Conservation (phyloP, 208 protist genomes). For the Phytomonas sp. region DNA sequence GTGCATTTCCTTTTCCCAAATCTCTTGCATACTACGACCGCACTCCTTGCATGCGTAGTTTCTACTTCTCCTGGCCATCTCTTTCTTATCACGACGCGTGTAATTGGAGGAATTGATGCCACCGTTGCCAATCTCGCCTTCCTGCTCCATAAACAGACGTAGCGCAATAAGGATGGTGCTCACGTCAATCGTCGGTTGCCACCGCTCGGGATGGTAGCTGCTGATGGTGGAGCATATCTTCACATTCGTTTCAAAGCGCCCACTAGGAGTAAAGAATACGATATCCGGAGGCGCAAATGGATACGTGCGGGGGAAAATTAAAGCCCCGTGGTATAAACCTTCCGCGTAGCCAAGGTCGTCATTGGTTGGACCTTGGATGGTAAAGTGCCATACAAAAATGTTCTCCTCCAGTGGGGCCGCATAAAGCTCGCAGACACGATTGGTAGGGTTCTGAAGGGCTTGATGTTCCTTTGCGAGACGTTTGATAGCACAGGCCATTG, state of each 20-base stretch:
- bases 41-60: slow-evolving; percentile 37
- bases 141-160: slow-evolving; percentile 76
- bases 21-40: slow-evolving; percentile 11
- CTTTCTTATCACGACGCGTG: slow-evolving; percentile 23
- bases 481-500: slow-evolving; percentile 48
- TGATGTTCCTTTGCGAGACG: slow-evolving; percentile 60
- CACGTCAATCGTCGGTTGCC: slow-evolving; percentile 76
- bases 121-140: slow-evolving; percentile 72
- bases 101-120: slow-evolving; percentile 36
- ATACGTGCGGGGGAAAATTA: slow-evolving; percentile 78
- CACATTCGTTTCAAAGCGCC: slow-evolving; percentile 66
- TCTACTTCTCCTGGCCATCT: slow-evolving; percentile 40
- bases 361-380: slow-evolving; percentile 81
- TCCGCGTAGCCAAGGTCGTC: slow-evolving; percentile 40
- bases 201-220: slow-evolving; percentile 85
- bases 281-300: slow-evolving; percentile 84
- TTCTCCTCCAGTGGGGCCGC: slow-evolving; percentile 82
- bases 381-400: slow-evolving; percentile 99
- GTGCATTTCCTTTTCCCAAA: slow-evolving; percentile 50
- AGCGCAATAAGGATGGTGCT: slow-evolving; percentile 55
- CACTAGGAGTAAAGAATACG: slow-evolving; percentile 82
- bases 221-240: slow-evolving; percentile 87
- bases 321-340: slow-evolving; percentile 82
- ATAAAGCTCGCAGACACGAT: slow-evolving; percentile 58
- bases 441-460: slow-evolving; percentile 21